phyloP scores from a whole-genome alignment of 1,284 basidiomycete genomes.

The Cronartium quercuum region DNA sequence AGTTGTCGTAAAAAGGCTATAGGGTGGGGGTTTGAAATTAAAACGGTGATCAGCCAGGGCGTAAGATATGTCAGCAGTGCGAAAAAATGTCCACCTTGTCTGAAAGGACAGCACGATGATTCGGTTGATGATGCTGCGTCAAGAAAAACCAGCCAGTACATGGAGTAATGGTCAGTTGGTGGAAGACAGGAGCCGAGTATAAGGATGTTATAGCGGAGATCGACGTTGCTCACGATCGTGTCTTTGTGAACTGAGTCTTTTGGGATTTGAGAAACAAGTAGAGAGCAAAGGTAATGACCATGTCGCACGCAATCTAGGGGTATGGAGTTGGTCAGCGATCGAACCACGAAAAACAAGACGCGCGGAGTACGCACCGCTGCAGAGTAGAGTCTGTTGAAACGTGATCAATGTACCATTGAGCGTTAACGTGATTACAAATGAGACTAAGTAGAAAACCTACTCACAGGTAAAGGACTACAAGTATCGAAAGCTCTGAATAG shows the following conservation, averaged over 20 bases:
- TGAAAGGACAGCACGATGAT: not conserved
- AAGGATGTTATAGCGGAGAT: no score
- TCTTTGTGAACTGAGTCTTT: not conserved
- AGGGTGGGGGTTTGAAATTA: not conserved
- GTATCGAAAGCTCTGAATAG: not conserved
- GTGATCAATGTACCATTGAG: not conserved
- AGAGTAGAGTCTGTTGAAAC: not conserved
- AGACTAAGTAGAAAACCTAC: not conserved
- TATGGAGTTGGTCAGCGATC: not conserved
- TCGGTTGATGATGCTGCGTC: not conserved
- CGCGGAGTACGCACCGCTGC: not conserved
- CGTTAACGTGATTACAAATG: not conserved
- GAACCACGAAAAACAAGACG: not conserved
- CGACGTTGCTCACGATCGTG: not conserved
- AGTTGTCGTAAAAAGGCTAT: not conserved
- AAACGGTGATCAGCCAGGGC: not conserved
- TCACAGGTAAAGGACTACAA: not conserved
- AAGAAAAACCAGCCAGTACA: not conserved
- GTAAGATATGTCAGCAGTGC: not conserved
- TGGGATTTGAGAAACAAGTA: not conserved
- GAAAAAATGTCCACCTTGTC: not conserved
- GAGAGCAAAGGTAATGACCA: not conserved
- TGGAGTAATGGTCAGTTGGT: not conserved
- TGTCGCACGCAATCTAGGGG: not conserved
- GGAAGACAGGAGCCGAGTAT: not conserved